Evolutionary conservation across 768 basidiomycete genomes (phyloP).

Genomic region (Tulasnella calospora): DNA sequence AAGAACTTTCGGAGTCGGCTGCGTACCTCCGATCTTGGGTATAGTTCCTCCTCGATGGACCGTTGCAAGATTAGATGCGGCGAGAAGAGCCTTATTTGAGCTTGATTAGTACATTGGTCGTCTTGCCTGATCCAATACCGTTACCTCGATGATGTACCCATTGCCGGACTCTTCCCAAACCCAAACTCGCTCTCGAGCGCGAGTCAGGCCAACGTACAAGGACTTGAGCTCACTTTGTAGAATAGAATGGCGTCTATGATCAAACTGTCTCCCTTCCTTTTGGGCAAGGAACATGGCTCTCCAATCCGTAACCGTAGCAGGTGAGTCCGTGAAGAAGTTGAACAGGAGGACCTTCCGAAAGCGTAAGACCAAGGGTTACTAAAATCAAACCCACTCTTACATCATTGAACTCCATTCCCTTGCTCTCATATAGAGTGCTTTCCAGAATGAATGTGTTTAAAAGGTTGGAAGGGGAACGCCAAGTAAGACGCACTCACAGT

Average conservation of each 20-base stretch:
- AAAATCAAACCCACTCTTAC: conserved; percentile 34
- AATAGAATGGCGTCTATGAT: background rate
- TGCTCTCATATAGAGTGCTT: conserved; percentile 55
- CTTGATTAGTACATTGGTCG: background rate
- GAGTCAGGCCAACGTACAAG: conserved; percentile 27
- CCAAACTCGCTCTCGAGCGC: conserved; percentile 26
- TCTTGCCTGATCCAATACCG: background rate
- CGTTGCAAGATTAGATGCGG: background rate
- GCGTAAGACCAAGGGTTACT: background rate
- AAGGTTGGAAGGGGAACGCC: background rate
- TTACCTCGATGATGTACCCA: conserved; percentile 18
- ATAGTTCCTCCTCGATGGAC: background rate
- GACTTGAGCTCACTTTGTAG: conserved; percentile 25
- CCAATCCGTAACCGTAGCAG: conserved; percentile 51
- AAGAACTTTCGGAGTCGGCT: background rate
- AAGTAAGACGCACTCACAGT: background rate
- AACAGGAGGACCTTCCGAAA: conserved; percentile 57
- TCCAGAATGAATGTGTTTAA: background rate
- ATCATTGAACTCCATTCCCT: conserved; percentile 64
- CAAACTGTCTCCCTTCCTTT: background rate
- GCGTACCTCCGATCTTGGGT: conserved; percentile 4
- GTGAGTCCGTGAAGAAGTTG: conserved; percentile 69
- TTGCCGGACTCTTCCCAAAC: conserved; percentile 18
- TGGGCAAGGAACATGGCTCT: conserved; percentile 37
- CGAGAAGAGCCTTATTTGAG: conserved; percentile 8